Conservation (phyloP, 768 basidiomycete genomes). For the Leccinum incarnatum region DNA sequence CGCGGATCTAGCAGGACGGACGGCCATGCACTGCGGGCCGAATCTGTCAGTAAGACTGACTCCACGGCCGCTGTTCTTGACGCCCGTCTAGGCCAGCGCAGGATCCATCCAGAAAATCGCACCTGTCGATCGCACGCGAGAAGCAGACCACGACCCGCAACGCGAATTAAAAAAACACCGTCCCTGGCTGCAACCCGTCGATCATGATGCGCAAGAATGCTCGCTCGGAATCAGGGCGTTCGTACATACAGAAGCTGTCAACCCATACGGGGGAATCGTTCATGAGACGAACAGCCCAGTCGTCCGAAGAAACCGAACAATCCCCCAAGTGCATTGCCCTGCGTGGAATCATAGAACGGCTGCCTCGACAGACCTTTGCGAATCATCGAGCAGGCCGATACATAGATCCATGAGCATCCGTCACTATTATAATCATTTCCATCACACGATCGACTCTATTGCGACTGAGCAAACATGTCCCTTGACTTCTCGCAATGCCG, state of each 20-base stretch:
- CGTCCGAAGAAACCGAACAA: slow-evolving; percentile 71
- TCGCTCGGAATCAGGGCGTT: slow-evolving; percentile 61
- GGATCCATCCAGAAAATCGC: too few relatives aligned
- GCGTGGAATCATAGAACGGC: not conserved
- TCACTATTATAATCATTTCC: too few relatives aligned
- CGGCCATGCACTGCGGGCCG: too few relatives aligned
- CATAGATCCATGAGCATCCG: too few relatives aligned
- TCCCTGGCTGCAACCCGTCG: slow-evolving; percentile 54
- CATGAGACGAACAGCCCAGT: slow-evolving; percentile 87
- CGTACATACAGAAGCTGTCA: slow-evolving; percentile 96
- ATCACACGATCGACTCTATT: slow-evolving; percentile 29
- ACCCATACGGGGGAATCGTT: slow-evolving; percentile 94
- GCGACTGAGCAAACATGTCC: slow-evolving; percentile 71
- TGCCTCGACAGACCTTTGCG: slow-evolving; percentile 55
- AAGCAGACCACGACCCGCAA: too few relatives aligned
- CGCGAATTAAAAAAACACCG: too few relatives aligned
- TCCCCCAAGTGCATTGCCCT: not conserved
- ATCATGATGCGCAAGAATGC: slow-evolving; percentile 64
- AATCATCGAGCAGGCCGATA: too few relatives aligned
- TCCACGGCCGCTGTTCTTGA: too few relatives aligned
- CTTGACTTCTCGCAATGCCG: slow-evolving; percentile 71
- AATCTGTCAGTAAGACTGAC: too few relatives aligned
- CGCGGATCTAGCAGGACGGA: too few relatives aligned
- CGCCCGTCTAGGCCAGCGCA: too few relatives aligned
- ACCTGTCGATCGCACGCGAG: too few relatives aligned